A percentile compares a stretch with the other conserved stretches of the same genome.
phyloP scores from a whole-genome alignment of 2,329 filamentous ascomycete genomes.

The Remersonia thermophila region DNA sequence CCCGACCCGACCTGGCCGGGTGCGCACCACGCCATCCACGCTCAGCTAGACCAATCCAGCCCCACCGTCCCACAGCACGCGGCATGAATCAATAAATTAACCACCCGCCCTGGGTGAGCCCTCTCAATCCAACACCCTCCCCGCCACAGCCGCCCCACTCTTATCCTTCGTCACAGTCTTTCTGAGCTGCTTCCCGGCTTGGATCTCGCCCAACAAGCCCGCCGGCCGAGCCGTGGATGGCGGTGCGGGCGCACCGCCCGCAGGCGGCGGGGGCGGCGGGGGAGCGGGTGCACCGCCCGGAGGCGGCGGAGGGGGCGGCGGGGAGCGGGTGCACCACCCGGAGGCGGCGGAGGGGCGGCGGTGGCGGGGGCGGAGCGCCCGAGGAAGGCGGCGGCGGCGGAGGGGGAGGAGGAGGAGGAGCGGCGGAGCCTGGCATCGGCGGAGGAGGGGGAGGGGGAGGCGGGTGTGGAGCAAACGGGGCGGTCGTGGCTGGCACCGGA shows the following conservation, averaged over 20 bases:
- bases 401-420: slow-evolving; percentile 27
- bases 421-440: slow-evolving; percentile 14
- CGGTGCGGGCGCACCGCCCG: slow-evolving; percentile 25
- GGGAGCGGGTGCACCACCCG: slow-evolving; percentile 21
- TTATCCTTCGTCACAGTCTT: slow-evolving; percentile 87
- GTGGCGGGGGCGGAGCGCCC: slow-evolving; percentile 25
- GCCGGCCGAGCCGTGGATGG: slow-evolving; percentile 36
- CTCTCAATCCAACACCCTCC: slow-evolving; percentile 60
- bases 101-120: no score
- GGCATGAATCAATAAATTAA: no score
- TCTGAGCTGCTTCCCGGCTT: slow-evolving; percentile 63
- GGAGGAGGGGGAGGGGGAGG: slow-evolving; percentile 18
- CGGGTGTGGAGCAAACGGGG: slow-evolving; percentile 7
- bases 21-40: no score
- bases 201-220: slow-evolving; percentile 70
- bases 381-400: slow-evolving; percentile 27
- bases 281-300: slow-evolving; percentile 21
- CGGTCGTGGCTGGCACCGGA: slow-evolving; percentile 26
- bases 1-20: no score
- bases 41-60: neutral
- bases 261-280: slow-evolving; percentile 30
- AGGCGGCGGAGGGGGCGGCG: slow-evolving; percentile 27
- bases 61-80: no score
- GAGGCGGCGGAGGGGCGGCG: slow-evolving; percentile 23
- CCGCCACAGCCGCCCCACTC: slow-evolving; percentile 59